phyloP scores from a whole-genome alignment of 2,329 filamentous ascomycete genomes.

The Plectosphaerella sp. region DNA sequence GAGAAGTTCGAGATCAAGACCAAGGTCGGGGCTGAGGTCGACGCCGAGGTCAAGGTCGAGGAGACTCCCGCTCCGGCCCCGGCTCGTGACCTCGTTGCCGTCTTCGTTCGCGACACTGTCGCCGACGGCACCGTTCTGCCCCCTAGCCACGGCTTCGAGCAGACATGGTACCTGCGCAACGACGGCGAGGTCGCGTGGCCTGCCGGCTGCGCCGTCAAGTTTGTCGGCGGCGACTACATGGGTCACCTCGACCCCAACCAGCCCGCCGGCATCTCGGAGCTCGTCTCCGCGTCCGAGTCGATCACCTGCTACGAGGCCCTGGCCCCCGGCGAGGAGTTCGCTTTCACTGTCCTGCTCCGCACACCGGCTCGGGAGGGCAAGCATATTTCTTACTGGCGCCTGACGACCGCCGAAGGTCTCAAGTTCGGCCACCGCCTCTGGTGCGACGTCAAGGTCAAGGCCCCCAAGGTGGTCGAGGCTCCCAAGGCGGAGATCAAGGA shows the following conservation, averaged over 20 bases:
- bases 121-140: slow-evolving; percentile 70
- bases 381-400: slow-evolving; percentile 92
- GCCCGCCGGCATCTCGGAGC: slow-evolving; percentile 71
- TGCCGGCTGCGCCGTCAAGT: slow-evolving; percentile 82
- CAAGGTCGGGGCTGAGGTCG: slow-evolving; percentile 19
- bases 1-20: slow-evolving; percentile 16
- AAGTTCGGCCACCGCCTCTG: slow-evolving; percentile 92
- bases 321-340: slow-evolving; percentile 66
- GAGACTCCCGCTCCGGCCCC: slow-evolving; percentile 3
- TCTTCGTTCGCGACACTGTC: slow-evolving; percentile 75
- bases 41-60: slow-evolving; percentile 14
- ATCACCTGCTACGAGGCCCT: slow-evolving; percentile 68
- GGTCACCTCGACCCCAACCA: slow-evolving; percentile 78
- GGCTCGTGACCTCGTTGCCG: slow-evolving; percentile 37
- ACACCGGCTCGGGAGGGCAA: slow-evolving; percentile 73
- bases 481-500: slow-evolving; percentile 16
- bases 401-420: slow-evolving; percentile 74
- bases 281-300: slow-evolving; percentile 77
- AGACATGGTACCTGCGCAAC: slow-evolving; percentile 90
- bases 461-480: slow-evolving; percentile 28
- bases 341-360: slow-evolving; percentile 82
- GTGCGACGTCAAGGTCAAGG: slow-evolving; percentile 79
- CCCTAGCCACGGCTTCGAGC: slow-evolving; percentile 72
- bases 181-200: slow-evolving; percentile 78
- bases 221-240: slow-evolving; percentile 95